Evolutionary conservation across 305 asterid genomes (phyloP), one percentile per base, ranked within the genome.

Genomic region (Fraxinus baroniana): DNA sequence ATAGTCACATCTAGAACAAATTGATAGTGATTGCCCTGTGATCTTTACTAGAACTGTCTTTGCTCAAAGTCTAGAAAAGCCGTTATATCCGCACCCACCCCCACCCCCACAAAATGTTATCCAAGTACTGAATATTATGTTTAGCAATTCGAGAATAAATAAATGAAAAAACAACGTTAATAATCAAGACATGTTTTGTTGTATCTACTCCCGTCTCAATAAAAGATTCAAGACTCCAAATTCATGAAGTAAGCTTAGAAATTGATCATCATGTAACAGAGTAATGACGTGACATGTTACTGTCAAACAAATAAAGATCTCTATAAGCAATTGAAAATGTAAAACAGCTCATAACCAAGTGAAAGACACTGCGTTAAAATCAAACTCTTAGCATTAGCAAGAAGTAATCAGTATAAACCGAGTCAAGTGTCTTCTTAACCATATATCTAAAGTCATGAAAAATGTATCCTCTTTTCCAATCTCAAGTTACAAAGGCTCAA

Each of bases 401-500:
- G 60, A 72, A 74, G 71, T 78, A 3, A 81, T 81, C 37, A 81
- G 78, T 64, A 57, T 36, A 64, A 64, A 10, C 33, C 6, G 17
- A 78, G 66, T 71, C 70, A 33, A 46, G 15, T 33, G 78, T 0
- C 57, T 46, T 18, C 57, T 46, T 7, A 15, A 60, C 41, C 79
- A 83, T 13, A 60, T 1, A 79, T 70, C 78, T 68, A 49, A 76
- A 62, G 60, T 62, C 66, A 74, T 78, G n/a, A 64, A 57, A 72
- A 83, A 72, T 33, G 52, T 55, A n/a, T 68, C 46, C 5, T 81
- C 86, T 85, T 80, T 78, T 78, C 22, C 41, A 71, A 81, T 81
- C 78, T 10, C 74, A 82, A 64, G 71, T 81, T 68, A 86, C 89
- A 60, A 55, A n/a, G 71, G 68, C 81, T 66, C 57, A 32, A 36